Percentiles rank a stretch among this genome's conserved stretches.
Conservation (phyloP, 2,329 filamentous ascomycete species). For the Pestalotiopsis sp. region DNA sequence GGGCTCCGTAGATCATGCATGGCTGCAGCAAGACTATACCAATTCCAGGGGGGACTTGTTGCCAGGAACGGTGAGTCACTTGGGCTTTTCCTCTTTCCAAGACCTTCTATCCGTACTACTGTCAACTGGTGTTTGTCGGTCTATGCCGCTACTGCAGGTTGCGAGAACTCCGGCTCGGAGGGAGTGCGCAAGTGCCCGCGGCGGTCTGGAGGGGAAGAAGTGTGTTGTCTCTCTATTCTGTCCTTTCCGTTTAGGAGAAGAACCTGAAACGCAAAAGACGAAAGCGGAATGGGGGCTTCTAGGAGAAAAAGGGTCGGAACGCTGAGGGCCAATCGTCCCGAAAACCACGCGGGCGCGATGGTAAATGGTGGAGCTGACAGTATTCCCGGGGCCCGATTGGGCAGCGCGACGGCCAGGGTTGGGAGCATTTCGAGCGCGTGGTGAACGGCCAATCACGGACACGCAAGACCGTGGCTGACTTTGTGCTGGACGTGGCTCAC, state of each 20-base stretch:
- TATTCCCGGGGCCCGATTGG: constrained; percentile 13
- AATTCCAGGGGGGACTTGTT: not conserved
- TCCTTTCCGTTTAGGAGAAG: not conserved
- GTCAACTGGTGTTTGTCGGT: not conserved
- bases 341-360: constrained; percentile 15
- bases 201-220: not conserved
- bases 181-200: not conserved
- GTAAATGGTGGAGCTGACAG: constrained; percentile 10
- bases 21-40: not conserved
- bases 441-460: constrained; percentile 9
- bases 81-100: not conserved
- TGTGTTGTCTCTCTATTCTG: not conserved
- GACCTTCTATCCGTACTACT: too few species aligned
- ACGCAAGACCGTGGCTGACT: not conserved
- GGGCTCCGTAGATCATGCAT: not conserved
- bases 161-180: not conserved
- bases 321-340: constrained; percentile 17
- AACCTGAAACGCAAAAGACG: constrained; percentile 12
- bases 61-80: constrained; percentile 10
- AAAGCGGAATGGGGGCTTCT: not conserved
- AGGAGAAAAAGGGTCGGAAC: not conserved
- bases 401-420: constrained; percentile 10
- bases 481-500: not conserved
- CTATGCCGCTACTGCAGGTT: constrained; percentile 2
- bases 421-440: constrained; percentile 10